Percentiles rank a stretch among this genome's conserved stretches.
phyloP scores from a whole-genome alignment of 2,329 filamentous ascomycete species.

The Epichloe sp. region DNA sequence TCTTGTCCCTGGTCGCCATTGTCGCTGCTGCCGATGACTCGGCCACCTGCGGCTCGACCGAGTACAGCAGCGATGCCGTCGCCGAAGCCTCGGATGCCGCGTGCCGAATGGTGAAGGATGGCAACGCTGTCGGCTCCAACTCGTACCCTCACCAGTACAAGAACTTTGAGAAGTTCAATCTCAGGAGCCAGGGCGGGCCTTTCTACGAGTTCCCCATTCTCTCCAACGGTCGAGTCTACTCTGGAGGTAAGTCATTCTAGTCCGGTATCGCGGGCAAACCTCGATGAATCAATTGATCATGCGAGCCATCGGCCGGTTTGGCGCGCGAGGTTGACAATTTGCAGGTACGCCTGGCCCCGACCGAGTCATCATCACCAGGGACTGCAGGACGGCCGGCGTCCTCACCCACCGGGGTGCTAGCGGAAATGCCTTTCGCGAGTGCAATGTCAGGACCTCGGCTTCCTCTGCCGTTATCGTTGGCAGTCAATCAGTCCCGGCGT shows the following conservation, averaged over 20 bases:
- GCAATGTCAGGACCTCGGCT: background rate
- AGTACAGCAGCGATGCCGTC: conserved; percentile 34
- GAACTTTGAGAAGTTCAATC: conserved; percentile 50
- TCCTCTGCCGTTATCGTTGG: background rate
- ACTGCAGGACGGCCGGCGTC: conserved; percentile 40
- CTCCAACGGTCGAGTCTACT: conserved; percentile 34
- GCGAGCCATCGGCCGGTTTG: background rate
- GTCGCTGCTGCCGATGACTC: conserved; percentile 14
- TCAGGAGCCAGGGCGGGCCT: conserved; percentile 37
- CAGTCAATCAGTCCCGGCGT: background rate
- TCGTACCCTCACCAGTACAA: conserved; percentile 46
- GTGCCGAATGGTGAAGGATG: conserved; percentile 33
- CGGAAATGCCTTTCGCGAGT: conserved; percentile 4
- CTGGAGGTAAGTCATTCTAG: conserved; percentile 30
- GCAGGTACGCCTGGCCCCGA: conserved; percentile 48
- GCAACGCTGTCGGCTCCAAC: conserved; percentile 21
- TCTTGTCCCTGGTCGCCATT: conserved; percentile 7
- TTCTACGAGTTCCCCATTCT: conserved; percentile 53
- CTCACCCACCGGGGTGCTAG: conserved; percentile 38
- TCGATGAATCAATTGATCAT: background rate
- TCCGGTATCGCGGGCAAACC: too few relatives aligned
- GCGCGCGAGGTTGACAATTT: background rate
- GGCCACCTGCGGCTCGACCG: conserved; percentile 36
- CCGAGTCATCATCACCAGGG: conserved; percentile 45
- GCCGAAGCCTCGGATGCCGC: conserved; percentile 35